Conservation (phyloP, 2,329 filamentous ascomycete species). For the Erysiphe neolycopersici region DNA sequence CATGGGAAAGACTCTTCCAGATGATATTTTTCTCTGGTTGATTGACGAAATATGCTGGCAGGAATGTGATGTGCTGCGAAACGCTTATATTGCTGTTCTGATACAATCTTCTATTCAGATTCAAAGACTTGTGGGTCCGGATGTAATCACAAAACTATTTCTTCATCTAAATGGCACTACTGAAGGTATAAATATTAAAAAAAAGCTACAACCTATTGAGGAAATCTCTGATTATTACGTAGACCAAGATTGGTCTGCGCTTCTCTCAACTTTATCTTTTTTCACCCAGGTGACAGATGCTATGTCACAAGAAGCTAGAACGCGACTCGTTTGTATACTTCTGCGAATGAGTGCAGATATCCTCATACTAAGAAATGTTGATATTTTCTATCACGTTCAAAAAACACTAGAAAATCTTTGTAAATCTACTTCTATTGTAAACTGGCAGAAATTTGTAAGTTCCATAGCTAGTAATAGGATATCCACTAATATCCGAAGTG, state of each 20-base stretch:
- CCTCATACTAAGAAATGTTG: slow-evolving; percentile 19
- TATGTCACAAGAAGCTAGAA: slow-evolving; percentile 5
- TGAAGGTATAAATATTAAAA: slow-evolving; percentile 15
- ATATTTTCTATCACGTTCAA: slow-evolving; percentile 18
- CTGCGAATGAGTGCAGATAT: slow-evolving; percentile 28
- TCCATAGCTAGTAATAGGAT: neutral
- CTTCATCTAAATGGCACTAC: slow-evolving; percentile 27
- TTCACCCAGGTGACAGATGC: slow-evolving; percentile 9
- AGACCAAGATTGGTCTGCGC: slow-evolving; percentile 8
- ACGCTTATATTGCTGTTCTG: slow-evolving; percentile 31
- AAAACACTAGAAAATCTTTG: slow-evolving; percentile 19
- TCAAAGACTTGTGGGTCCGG: slow-evolving; percentile 19
- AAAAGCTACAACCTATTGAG: slow-evolving; percentile 5
- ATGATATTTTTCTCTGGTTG: slow-evolving; percentile 41
- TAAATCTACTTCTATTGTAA: slow-evolving; percentile 15
- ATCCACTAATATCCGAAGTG: slow-evolving; percentile 17
- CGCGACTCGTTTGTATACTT: slow-evolving; percentile 20
- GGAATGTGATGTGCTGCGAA: slow-evolving; percentile 24
- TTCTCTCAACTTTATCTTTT: slow-evolving; percentile 8
- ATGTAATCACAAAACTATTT: slow-evolving; percentile 26
- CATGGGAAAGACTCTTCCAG: slow-evolving; percentile 23
- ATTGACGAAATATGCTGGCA: slow-evolving; percentile 31
- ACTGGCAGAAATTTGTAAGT: slow-evolving; percentile 17
- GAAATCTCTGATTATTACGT: slow-evolving; percentile 6
- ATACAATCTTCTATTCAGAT: slow-evolving; percentile 20